Conservation (phyloP, 305 asterid species). For the Vinca major region DNA sequence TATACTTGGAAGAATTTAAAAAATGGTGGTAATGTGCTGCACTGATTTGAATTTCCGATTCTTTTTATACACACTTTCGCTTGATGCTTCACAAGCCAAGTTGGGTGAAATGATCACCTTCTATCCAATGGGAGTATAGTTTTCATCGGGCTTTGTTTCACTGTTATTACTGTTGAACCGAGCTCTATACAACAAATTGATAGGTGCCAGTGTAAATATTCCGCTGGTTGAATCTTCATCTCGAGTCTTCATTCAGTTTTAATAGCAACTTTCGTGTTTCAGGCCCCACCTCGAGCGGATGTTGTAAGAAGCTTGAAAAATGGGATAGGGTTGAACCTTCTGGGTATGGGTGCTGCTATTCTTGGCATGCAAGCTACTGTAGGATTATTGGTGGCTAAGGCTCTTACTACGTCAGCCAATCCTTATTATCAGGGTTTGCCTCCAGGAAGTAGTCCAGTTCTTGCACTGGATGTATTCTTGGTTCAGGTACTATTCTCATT, state of each 20-base stretch:
- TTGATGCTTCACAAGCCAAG: neutral
- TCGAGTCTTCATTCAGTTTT: neutral
- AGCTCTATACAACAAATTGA: neutral
- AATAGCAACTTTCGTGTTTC: slow-evolving; percentile 18
- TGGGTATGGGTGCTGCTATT: slow-evolving; percentile 96
- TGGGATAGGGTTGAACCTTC: slow-evolving; percentile 61
- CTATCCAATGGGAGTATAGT: neutral
- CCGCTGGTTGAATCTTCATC: neutral
- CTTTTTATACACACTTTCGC: neutral
- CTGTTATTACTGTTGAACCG: neutral
- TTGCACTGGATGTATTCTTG: slow-evolving; percentile 89
- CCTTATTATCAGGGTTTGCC: slow-evolving; percentile 71
- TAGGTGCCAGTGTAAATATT: neutral
- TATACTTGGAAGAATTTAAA: neutral
- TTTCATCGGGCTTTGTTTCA: neutral
- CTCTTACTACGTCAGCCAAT: slow-evolving; percentile 79
- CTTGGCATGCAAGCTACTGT: slow-evolving; percentile 99
- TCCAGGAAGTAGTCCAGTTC: slow-evolving; percentile 73
- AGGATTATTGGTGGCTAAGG: slow-evolving; percentile 89
- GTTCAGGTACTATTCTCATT: slow-evolving; percentile 58
- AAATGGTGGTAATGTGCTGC: neutral
- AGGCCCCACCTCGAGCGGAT: slow-evolving; percentile 99
- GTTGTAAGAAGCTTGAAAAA: slow-evolving; percentile 78
- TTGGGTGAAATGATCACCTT: neutral
- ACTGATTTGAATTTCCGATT: neutral